Evolutionary conservation across 2,329 filamentous ascomycete species (phyloP).

Genomic region (Scedosporium apiospermum): DNA sequence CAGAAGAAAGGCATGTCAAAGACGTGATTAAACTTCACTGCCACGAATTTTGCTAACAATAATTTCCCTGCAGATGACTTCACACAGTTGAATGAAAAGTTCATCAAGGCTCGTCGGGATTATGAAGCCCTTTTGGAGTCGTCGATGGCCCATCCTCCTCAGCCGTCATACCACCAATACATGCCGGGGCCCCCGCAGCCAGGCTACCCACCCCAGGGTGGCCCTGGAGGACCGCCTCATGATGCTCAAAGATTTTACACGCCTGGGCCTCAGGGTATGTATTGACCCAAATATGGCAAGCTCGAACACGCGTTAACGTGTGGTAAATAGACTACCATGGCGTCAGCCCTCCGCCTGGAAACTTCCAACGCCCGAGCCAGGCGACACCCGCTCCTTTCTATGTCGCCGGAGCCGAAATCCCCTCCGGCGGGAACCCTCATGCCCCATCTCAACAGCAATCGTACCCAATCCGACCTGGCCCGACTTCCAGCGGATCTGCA

Average conservation of each 20-base stretch:
- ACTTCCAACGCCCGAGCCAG: constrained; percentile 42
- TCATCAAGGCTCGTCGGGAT: constrained; percentile 95
- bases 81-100: constrained; percentile 96
- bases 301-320: background rate
- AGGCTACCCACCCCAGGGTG: constrained; percentile 30
- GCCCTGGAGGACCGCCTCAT: constrained; percentile 26
- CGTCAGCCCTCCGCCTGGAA: constrained; percentile 39
- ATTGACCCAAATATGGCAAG: constrained; percentile 3
- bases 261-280: constrained; percentile 39
- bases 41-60: background rate
- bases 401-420: constrained; percentile 48
- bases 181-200: constrained; percentile 39
- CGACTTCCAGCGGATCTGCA: constrained; percentile 28
- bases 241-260: constrained; percentile 64
- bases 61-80: constrained; percentile 67
- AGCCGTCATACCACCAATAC: constrained; percentile 66
- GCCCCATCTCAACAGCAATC: constrained; percentile 28
- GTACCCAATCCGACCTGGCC: constrained; percentile 33
- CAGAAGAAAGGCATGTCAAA: constrained; percentile 77
- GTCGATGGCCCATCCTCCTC: constrained; percentile 90
- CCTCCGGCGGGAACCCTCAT: constrained; percentile 19
- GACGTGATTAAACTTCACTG: too few relatives aligned
- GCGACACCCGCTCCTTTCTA: constrained; percentile 54
- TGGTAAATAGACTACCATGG: constrained; percentile 11
- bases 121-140: constrained; percentile 94